Percentiles rank a stretch among this genome's conserved stretches.
Evolutionary conservation across 495 filamentous ascomycete species (phyloP).

Genomic region (Talaromyces nanjingensis): DNA sequence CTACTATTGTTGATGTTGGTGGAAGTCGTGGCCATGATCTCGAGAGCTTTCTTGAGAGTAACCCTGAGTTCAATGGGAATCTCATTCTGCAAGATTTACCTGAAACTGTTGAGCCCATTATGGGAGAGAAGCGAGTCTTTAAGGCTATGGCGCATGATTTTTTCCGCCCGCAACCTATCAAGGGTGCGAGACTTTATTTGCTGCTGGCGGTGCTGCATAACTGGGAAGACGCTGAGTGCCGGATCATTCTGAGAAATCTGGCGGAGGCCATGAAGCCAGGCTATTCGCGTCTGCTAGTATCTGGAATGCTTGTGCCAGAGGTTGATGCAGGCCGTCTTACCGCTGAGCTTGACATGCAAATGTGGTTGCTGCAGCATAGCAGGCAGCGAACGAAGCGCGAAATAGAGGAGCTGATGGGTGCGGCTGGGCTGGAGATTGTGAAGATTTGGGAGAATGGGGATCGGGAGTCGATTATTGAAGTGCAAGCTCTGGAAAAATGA

Average conservation of each 20-base stretch:
- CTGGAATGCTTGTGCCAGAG: background rate
- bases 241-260: constrained; percentile 23
- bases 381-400: background rate
- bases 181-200: constrained; percentile 46
- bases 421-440: background rate
- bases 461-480: background rate
- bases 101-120: constrained; percentile 27
- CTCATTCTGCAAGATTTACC: constrained; percentile 47
- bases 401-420: background rate
- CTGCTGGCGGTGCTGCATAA: constrained; percentile 44
- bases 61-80: background rate
- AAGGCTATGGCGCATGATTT: constrained; percentile 42
- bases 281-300: background rate
- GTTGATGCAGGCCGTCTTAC: background rate
- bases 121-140: constrained; percentile 29
- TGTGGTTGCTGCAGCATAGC: background rate
- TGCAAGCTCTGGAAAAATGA: background rate
- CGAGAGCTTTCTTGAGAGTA: background rate
- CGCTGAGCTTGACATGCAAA: constrained; percentile 1
- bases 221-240: constrained; percentile 31
- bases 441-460: background rate
- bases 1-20: background rate
- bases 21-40: background rate
- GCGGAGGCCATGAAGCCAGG: background rate
- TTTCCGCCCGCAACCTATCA: constrained; percentile 41